phyloP scores from a whole-genome alignment of 2,329 filamentous ascomycete genomes.

The Diaporthe destruens region DNA sequence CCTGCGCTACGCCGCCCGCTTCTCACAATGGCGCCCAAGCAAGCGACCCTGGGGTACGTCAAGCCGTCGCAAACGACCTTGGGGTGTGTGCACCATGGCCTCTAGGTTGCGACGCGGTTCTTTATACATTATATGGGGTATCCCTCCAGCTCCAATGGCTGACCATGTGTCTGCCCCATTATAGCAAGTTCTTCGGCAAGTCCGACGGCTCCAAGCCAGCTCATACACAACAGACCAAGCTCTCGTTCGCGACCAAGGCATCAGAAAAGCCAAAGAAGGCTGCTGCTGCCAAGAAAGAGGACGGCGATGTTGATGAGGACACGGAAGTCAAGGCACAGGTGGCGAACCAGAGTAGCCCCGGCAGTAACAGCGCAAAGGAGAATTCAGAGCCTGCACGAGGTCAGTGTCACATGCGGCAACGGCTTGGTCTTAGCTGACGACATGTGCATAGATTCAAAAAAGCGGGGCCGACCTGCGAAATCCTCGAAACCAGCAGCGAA shows the following conservation, averaged over 20 bases:
- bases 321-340: slow-evolving; percentile 46
- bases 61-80: slow-evolving; percentile 79
- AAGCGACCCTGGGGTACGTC: slow-evolving; percentile 91
- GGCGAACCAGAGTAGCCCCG: slow-evolving; percentile 43
- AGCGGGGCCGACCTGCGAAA: slow-evolving; percentile 54
- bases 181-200: slow-evolving; percentile 87
- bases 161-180: background rate
- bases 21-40: slow-evolving; percentile 68
- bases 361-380: slow-evolving; percentile 51
- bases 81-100: slow-evolving; percentile 66
- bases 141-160: slow-evolving; percentile 35
- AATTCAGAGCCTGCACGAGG: slow-evolving; percentile 56
- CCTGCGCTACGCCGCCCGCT: slow-evolving; percentile 38
- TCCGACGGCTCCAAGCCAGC: slow-evolving; percentile 70
- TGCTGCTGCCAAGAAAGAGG: slow-evolving; percentile 50
- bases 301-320: slow-evolving; percentile 41
- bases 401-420: slow-evolving; percentile 44
- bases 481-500: slow-evolving; percentile 43
- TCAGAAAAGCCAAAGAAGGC: slow-evolving; percentile 54
- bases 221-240: slow-evolving; percentile 80
- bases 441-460: slow-evolving; percentile 56
- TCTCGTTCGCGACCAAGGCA: slow-evolving; percentile 78
- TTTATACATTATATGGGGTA: background rate
- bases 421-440: slow-evolving; percentile 24
- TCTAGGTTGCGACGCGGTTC: background rate